Conservation (phyloP, 345 rosid species). For the Eucalyptus marginata region DNA sequence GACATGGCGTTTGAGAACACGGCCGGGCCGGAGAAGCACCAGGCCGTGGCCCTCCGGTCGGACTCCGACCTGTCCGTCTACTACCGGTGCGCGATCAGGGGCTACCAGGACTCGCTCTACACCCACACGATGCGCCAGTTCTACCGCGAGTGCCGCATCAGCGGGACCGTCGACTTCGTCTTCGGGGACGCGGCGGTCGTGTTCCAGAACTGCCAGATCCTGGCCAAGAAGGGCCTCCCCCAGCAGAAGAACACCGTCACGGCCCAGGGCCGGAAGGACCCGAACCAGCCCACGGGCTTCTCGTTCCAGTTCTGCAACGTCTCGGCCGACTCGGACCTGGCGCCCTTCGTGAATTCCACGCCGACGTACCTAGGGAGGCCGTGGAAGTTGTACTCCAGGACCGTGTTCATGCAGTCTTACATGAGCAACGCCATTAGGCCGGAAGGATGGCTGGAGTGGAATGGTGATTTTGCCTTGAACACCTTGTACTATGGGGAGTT, state of each 20-base stretch:
- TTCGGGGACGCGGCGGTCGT: conserved; percentile 68
- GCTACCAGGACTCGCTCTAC: conserved; percentile 84
- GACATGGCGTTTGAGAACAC: conserved; percentile 80
- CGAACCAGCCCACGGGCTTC: conserved; percentile 59
- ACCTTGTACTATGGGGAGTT: conserved; percentile 67
- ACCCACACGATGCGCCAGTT: conserved; percentile 89
- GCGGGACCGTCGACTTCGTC: conserved; percentile 81
- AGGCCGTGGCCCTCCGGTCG: conserved; percentile 73
- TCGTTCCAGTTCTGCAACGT: conserved; percentile 80
- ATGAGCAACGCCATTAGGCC: conserved; percentile 38
- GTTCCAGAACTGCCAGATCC: conserved; percentile 71
- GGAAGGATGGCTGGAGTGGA: conserved; percentile 84
- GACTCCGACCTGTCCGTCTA: conserved; percentile 69
- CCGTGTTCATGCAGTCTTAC: conserved; percentile 64
- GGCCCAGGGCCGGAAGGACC: conserved; percentile 79
- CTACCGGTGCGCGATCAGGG: conserved; percentile 46
- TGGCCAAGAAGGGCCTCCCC: conserved; percentile 45
- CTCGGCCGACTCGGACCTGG: conserved; percentile 48
- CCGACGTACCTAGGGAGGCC: conserved; percentile 77
- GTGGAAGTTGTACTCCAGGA: conserved; percentile 74
- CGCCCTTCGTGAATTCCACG: conserved; percentile 25
- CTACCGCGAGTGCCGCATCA: conserved; percentile 67
- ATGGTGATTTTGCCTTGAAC: conserved; percentile 34
- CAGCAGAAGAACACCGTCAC: conserved; percentile 72
- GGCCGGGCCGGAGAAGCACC: conserved; percentile 78